These are phyloP conservation scores for Neurospora africana DNA, from an alignment of 495 filamentous ascomycete species.

Conservation along the genomic window DNA sequence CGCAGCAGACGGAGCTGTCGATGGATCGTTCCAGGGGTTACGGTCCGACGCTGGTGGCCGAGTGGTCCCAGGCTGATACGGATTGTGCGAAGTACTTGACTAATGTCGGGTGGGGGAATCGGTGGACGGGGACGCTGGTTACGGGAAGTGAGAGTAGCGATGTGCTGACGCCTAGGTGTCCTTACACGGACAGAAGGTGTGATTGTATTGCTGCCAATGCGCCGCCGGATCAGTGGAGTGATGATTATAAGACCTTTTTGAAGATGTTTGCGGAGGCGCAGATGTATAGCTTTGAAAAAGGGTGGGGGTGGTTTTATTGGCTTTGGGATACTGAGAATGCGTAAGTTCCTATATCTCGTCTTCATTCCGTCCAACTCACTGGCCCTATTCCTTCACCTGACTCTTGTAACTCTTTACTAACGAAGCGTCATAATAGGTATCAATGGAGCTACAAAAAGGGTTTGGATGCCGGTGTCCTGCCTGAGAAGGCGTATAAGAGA, in stretches of 20 bases:
- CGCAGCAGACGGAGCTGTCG: constrained; percentile 57
- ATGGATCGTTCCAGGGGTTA: constrained; percentile 69
- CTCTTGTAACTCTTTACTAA: constrained; percentile 25
- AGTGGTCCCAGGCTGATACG: constrained; percentile 97
- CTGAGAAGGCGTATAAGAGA: constrained; percentile 63
- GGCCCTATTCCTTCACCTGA: background rate
- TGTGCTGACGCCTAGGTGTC: constrained; percentile 58
- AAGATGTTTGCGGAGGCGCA: constrained; percentile 88
- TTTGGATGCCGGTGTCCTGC: constrained; percentile 73
- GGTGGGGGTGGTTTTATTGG: constrained; percentile 99
- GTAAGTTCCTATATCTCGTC: constrained; percentile 12
- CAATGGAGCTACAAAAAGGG: constrained; percentile 95
- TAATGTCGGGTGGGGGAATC: constrained; percentile 75
- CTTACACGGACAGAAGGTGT: constrained; percentile 52
- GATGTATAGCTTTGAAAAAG: constrained; percentile 82
- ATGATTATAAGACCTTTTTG: constrained; percentile 75
- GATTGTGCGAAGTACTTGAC: constrained; percentile 86
- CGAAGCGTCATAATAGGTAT: constrained; percentile 48
- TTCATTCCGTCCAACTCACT: background rate
- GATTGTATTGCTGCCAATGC: constrained; percentile 69
- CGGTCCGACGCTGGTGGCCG: constrained; percentile 92
- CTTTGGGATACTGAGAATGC: constrained; percentile 49
- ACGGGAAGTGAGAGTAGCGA: constrained; percentile 45
- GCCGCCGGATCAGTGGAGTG: constrained; percentile 53
- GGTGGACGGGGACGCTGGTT: constrained; percentile 75